Base-by-base conservation (phyloP, 1,284 basidiomycete species). In the Singerocomus inundabilis region DNA sequence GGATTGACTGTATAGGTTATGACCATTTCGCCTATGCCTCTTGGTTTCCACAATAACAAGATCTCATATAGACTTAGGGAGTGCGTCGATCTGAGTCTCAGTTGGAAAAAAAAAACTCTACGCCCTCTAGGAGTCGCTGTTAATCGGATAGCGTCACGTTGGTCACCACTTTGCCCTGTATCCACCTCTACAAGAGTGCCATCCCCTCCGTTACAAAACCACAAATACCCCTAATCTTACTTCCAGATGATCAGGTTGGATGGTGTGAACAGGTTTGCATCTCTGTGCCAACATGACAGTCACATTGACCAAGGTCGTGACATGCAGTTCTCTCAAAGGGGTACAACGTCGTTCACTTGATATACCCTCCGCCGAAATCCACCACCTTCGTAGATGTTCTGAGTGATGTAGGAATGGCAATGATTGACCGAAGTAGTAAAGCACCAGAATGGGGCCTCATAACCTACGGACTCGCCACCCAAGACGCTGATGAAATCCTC, bases 291-390 rank as follows among this genome's bases (percentile, higher is more conserved):
- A 29, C 21, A 10, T 39, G 2, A 29, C 24, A 37, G 11, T 12
- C 29, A 4, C 39, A 12, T 36, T 45, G 18, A 49, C 44, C 15
- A 29, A 38, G 4, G n/a, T 29, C 13, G 31, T 53, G 21, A 44
- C 26, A 15, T 24, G 31, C 26, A 76, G 73, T 69, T 73, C 51
- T 60, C 74, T 24, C 70, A 75, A 51, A 76, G 57, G 75, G 74
- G n/a, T 75, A 77, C 54, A 53, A 67, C 29, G 66, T 72, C 18
- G 48, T 70, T 24, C 70, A 73, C 21, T 51, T 75, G 24, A 40
- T 53, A 10, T 69, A 69, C 40, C 66, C 69, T 24, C 44, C 48
- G 25, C 41, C 57, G 26, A 45, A 51, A 21, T 13, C 46, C 24
- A 52, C 56, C 28, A 48, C 55, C 33, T 54, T 70, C 26, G 25